A percentile compares a stretch with the other conserved stretches of the same genome.
Evolutionary conservation across 495 filamentous ascomycete genomes (phyloP).

Genomic region (Aspergillus egyptiacus): DNA sequence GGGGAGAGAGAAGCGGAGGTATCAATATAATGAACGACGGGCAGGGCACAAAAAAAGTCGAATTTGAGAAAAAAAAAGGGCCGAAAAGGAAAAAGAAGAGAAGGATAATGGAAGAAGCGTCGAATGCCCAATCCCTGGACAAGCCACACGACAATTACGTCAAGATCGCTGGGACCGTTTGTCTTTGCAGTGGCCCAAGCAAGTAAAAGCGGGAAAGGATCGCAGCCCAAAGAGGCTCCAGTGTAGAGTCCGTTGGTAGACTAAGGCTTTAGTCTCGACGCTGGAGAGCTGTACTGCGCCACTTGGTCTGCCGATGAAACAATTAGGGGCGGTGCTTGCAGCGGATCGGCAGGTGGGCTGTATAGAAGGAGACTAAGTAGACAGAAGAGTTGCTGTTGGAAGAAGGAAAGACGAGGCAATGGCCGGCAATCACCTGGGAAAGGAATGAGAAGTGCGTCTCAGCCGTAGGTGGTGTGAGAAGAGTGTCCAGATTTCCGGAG

Average conservation of each 20-base stretch:
- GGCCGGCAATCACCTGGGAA: background rate
- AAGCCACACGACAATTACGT: constrained; percentile 24
- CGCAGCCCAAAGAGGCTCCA: constrained; percentile 14
- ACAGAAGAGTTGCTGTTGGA: too few species aligned
- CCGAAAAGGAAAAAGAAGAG: constrained; percentile 10
- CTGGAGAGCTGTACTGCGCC: constrained; percentile 23
- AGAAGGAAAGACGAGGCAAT: background rate
- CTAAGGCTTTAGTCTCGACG: constrained; percentile 14
- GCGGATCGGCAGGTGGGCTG: background rate
- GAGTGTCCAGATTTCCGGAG: too few species aligned
- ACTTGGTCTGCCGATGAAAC: constrained; percentile 10
- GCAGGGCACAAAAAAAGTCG: constrained; percentile 6
- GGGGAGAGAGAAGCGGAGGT: constrained; percentile 10
- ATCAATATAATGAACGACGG: constrained; percentile 7
- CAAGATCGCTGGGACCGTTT: constrained; percentile 18
- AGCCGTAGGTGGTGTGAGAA: too few species aligned
- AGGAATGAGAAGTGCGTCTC: background rate
- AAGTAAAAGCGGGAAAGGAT: constrained; percentile 12
- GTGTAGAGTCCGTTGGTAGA: too few species aligned
- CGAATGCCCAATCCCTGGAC: constrained; percentile 13
- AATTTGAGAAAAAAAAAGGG: constrained; percentile 14
- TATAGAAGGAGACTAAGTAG: too few species aligned
- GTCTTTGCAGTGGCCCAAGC: constrained; percentile 19
- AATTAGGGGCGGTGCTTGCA: constrained; percentile 9
- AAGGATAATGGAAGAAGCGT: constrained; percentile 6